Conservation (phyloP, 2,329 filamentous ascomycete genomes). For the Zelopaecilomyces penicillatus region DNA sequence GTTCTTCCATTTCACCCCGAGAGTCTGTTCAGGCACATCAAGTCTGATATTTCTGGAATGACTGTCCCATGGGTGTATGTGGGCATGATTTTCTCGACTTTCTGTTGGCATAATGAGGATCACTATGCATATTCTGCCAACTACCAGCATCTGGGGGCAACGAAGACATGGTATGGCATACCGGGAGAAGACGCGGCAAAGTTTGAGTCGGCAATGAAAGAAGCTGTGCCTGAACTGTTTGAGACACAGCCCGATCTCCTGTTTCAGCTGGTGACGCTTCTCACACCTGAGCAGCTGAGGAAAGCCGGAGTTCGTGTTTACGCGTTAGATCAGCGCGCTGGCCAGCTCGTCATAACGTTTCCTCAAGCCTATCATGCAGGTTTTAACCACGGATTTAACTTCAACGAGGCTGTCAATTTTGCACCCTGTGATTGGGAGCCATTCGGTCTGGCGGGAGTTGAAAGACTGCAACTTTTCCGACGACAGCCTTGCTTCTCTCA, state of each 20-base stretch:
- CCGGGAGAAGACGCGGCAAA: slow-evolving; percentile 88
- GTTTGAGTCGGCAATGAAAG: slow-evolving; percentile 90
- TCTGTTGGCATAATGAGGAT: slow-evolving; percentile 99
- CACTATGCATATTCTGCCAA: slow-evolving; percentile 97
- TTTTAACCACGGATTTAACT: slow-evolving; percentile 98
- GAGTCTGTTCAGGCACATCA: slow-evolving; percentile 93
- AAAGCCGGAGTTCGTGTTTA: slow-evolving; percentile 91
- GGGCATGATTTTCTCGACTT: slow-evolving; percentile 98
- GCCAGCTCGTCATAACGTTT: slow-evolving; percentile 93
- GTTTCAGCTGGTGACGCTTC: slow-evolving; percentile 92
- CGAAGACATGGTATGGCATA: slow-evolving; percentile 99
- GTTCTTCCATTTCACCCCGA: slow-evolving; percentile 83
- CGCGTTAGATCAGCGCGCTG: slow-evolving; percentile 90
- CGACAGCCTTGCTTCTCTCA: slow-evolving; percentile 96
- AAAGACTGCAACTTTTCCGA: slow-evolving; percentile 77
- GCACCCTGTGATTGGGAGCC: slow-evolving; percentile 93
- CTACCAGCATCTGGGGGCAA: slow-evolving; percentile 96
- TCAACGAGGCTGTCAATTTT: slow-evolving; percentile 98
- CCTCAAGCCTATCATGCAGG: slow-evolving; percentile 95
- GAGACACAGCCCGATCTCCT: slow-evolving; percentile 93
- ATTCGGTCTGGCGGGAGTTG: slow-evolving; percentile 76
- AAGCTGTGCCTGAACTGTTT: slow-evolving; percentile 91
- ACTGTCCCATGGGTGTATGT: slow-evolving; percentile 99
- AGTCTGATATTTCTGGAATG: slow-evolving; percentile 97
- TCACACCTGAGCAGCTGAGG: slow-evolving; percentile 85